Evolutionary conservation across 192 early-diverging fungal species (phyloP).

Genomic region (Haplosporangium gracile): DNA sequence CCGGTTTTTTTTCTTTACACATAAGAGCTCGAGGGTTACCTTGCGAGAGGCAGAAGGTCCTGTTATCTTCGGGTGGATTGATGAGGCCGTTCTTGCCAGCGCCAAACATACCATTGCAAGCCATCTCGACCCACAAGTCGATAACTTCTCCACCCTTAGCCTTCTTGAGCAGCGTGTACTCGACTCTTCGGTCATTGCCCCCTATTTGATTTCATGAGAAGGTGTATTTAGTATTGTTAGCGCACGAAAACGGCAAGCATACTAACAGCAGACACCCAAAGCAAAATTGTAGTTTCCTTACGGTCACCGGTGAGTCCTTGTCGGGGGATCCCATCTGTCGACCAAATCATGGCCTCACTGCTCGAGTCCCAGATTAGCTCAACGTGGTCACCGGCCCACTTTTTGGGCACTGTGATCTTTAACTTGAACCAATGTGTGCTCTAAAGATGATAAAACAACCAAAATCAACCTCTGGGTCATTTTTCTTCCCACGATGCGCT

Average conservation of each 20-base stretch:
- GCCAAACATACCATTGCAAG: constrained; percentile 96
- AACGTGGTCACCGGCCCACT: constrained; percentile 82
- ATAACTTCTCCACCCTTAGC: constrained; percentile 67
- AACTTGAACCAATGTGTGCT: constrained; percentile 85
- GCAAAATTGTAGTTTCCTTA: constrained; percentile 30
- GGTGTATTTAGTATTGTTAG: background rate
- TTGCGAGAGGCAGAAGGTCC: constrained; percentile 69
- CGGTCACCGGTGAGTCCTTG: constrained; percentile 93
- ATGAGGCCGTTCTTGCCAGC: constrained; percentile 73
- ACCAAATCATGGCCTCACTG: constrained; percentile 95
- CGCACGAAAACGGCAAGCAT: background rate
- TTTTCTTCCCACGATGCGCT: constrained; percentile 44
- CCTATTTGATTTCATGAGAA: constrained; percentile 26
- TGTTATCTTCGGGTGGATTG: constrained; percentile 76
- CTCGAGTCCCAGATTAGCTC: constrained; percentile 87
- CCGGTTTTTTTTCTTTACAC: background rate
- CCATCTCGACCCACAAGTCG: constrained; percentile 90
- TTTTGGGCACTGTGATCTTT: constrained; percentile 76
- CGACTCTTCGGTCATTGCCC: constrained; percentile 63
- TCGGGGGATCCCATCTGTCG: constrained; percentile 80
- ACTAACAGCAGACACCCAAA: constrained; percentile 1
- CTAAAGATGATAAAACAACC: constrained; percentile 54
- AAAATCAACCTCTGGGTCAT: no score
- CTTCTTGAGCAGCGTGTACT: constrained; percentile 63
- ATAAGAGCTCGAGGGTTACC: background rate